Base-by-base conservation (phyloP, 805 yeast genomes). In the Candida caryicola region DNA sequence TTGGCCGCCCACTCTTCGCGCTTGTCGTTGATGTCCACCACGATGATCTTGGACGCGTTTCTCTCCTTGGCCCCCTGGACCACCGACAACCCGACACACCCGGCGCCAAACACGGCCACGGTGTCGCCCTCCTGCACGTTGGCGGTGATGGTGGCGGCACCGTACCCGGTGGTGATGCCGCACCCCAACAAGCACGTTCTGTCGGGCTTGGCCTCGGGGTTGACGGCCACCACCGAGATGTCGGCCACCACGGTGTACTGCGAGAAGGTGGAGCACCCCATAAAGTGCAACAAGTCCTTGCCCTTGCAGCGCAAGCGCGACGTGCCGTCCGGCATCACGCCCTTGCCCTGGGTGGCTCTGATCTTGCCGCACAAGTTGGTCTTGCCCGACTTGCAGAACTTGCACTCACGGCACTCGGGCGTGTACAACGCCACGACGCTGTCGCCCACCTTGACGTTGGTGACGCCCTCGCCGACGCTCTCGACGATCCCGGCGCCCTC, bases 261-360 rank as follows among this genome's bases (percentile, higher is more conserved):
- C 27, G 96, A 81, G 67, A 93, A 93, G 19, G 97, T 85, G 25
- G 98, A 91, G 65, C 96, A 86, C 34, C 99, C 99, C 99, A 93
- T 93, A 65, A 87, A 93, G 66, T 93, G 98, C 54, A 81, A 73
- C 39, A 93, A 66, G 31, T 81, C 77, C 69, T 93, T 76, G 50
- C 99, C 99, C 57, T 82, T 81, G 60, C 85, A 80, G 47, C 75
- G 79, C 73, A 93, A 91, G 65, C 99, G 81, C 31, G 85, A 65
- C 35, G 99, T 91, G 15, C 98, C 99, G 61, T 93, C 99, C 46
- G 99, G 99, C 96, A 93, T 85, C 42, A 91, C 84, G 63, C 99
- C 99, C 59, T 86, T 83, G 62, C 99, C 98, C 65, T 93, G 99
- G 40, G 99, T 95, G 39, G 87, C 95, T 69, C 99, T 82, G 52